Conservation (phyloP, 257 asterid species). For the Verbascum thapsus region DNA sequence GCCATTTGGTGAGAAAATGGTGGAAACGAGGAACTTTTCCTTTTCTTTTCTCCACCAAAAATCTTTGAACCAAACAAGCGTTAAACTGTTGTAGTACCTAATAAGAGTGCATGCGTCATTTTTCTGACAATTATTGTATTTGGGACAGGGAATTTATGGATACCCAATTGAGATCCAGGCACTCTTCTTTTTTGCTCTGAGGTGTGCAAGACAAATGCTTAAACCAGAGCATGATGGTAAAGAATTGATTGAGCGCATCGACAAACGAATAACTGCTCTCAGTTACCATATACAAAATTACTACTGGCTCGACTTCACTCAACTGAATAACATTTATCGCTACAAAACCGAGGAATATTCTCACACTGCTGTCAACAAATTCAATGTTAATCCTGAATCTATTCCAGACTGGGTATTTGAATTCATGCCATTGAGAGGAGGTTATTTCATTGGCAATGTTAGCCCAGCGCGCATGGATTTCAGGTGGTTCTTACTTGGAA, state of each 20-base stretch:
- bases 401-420: conserved; percentile 66
- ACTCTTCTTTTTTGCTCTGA: conserved; percentile 63
- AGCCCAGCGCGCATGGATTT: conserved; percentile 72
- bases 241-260: conserved; percentile 59
- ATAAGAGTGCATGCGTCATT: neutral
- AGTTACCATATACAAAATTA: conserved; percentile 57
- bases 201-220: conserved; percentile 63
- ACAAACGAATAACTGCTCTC: conserved; percentile 60
- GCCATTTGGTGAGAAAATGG: no score
- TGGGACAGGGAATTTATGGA: conserved; percentile 57
- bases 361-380: conserved; percentile 68
- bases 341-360: conserved; percentile 69
- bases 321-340: conserved; percentile 64
- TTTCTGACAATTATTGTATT: neutral
- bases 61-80: no score
- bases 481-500: conserved; percentile 61
- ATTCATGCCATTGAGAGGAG: conserved; percentile 63
- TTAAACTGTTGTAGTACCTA: neutral
- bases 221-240: conserved; percentile 55
- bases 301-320: conserved; percentile 71
- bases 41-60: no score
- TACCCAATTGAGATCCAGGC: conserved; percentile 72
- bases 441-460: conserved; percentile 59
- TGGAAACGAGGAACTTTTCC: no score
- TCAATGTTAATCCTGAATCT: conserved; percentile 63